Percentiles rank a stretch among this genome's conserved stretches.
These are phyloP conservation scores for Aspergillus affinis DNA, from an alignment of 495 filamentous ascomycete species.

Conservation along the genomic window DNA sequence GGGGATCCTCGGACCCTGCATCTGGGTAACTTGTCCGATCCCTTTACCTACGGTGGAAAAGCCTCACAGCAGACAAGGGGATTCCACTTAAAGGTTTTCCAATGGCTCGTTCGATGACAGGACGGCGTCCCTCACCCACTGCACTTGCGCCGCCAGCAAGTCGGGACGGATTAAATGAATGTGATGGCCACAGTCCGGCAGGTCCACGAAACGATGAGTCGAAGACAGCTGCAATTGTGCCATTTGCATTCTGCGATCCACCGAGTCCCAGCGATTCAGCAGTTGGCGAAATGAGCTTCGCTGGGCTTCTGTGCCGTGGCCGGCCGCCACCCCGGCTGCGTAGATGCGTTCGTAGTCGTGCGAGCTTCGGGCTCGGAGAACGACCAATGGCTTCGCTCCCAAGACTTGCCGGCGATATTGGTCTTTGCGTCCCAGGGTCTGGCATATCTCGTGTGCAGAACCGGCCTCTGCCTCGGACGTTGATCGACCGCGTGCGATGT, in stretches of 20 bases:
- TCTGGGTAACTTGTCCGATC: no score
- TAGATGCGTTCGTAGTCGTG: slow-evolving; percentile 37
- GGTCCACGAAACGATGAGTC: slow-evolving; percentile 33
- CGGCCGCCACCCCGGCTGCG: slow-evolving; percentile 29
- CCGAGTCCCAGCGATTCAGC: slow-evolving; percentile 35
- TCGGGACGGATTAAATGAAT: slow-evolving; percentile 48
- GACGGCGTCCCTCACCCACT: slow-evolving; percentile 44
- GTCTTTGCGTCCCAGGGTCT: slow-evolving; percentile 28
- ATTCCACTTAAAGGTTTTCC: neutral
- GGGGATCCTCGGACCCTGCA: no score
- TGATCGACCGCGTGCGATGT: slow-evolving; percentile 28
- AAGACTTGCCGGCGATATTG: slow-evolving; percentile 33
- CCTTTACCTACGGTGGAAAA: no score
- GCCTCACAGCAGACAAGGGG: no score
- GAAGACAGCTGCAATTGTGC: slow-evolving; percentile 44
- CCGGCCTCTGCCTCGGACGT: slow-evolving; percentile 22
- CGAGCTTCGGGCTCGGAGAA: slow-evolving; percentile 35
- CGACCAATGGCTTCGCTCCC: slow-evolving; percentile 35
- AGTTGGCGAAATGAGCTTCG: slow-evolving; percentile 28
- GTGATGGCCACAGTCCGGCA: slow-evolving; percentile 51
- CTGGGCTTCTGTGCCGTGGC: slow-evolving; percentile 35
- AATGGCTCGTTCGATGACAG: neutral
- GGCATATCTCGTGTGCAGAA: slow-evolving; percentile 23
- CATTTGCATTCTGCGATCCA: slow-evolving; percentile 42
- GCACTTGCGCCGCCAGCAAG: slow-evolving; percentile 44